These are phyloP conservation scores for Peronosclerospora sorghi DNA, from an alignment of 352 stramenopile genomes.

Conservation along the genomic window DNA sequence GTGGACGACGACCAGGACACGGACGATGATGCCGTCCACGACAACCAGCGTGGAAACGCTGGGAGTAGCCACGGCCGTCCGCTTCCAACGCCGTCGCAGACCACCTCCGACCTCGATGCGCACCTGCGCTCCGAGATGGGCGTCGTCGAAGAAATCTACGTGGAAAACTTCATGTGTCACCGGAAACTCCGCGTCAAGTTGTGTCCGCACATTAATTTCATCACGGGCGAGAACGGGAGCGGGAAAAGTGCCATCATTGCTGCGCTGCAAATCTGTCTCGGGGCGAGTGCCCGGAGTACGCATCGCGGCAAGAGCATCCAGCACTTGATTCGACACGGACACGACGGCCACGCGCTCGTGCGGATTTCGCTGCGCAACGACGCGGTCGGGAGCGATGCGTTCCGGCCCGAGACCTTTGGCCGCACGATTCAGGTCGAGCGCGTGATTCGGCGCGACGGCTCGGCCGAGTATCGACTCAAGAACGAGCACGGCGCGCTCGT, in stretches of 20 bases:
- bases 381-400: constrained; percentile 79
- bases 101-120: constrained; percentile 6
- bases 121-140: constrained; percentile 71
- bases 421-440: constrained; percentile 90
- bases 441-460: constrained; percentile 78
- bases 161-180: constrained; percentile 99
- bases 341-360: constrained; percentile 79
- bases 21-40: constrained; percentile 9
- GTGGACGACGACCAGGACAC: constrained; percentile 28
- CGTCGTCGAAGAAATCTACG: constrained; percentile 92
- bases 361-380: constrained; percentile 91
- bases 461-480: constrained; percentile 64
- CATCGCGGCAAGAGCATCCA: constrained; percentile 92
- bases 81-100: no score
- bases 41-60: constrained; percentile 13
- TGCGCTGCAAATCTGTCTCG: constrained; percentile 95
- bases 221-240: constrained; percentile 89
- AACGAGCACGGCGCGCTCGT: constrained; percentile 43
- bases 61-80: neutral
- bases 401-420: constrained; percentile 86
- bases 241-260: constrained; percentile 96
- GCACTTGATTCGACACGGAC: constrained; percentile 91
- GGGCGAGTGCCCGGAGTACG: constrained; percentile 86
- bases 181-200: constrained; percentile 85
- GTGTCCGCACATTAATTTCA: constrained; percentile 75